These are phyloP conservation scores for Gilbertella persicaria DNA, from an alignment of 371 early-diverging fungal species.

Conservation along the genomic window DNA sequence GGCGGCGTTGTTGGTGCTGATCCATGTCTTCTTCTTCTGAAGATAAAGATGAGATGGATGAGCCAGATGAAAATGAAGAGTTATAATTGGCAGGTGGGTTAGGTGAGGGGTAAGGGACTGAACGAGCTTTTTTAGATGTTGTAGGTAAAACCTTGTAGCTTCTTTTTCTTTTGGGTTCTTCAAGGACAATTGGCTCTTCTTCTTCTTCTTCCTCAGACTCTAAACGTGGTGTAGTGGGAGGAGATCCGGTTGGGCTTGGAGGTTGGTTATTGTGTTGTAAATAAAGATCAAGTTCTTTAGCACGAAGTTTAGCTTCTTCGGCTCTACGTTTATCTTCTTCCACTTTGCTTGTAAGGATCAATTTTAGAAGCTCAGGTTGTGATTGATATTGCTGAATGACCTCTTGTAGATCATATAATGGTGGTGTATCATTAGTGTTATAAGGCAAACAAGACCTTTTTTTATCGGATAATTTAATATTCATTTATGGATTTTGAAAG, in stretches of 20 bases:
- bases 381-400: constrained; percentile 56
- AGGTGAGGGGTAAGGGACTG: constrained; percentile 7
- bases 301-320: constrained; percentile 61
- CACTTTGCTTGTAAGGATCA: constrained; percentile 64
- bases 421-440: neutral
- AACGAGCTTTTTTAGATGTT: neutral
- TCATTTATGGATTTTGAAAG: constrained; percentile 6
- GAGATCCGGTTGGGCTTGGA: constrained; percentile 4
- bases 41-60: constrained; percentile 10
- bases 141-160: neutral
- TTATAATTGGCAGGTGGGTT: neutral
- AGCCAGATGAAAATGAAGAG: constrained; percentile 3
- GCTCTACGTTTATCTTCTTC: constrained; percentile 69
- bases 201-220: neutral
- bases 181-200: neutral
- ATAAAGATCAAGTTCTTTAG: constrained; percentile 54
- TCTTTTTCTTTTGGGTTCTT: neutral
- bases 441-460: constrained; percentile 1
- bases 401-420: constrained; percentile 54
- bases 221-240: constrained; percentile 9
- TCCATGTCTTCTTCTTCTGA: constrained; percentile 11
- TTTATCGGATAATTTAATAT: neutral
- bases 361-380: constrained; percentile 64
- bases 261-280: constrained; percentile 21
- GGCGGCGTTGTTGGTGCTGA: constrained; percentile 35